These are phyloP conservation scores for Sporothrix curviconia DNA, from an alignment of 2,329 filamentous ascomycete species.

Conservation along the genomic window DNA sequence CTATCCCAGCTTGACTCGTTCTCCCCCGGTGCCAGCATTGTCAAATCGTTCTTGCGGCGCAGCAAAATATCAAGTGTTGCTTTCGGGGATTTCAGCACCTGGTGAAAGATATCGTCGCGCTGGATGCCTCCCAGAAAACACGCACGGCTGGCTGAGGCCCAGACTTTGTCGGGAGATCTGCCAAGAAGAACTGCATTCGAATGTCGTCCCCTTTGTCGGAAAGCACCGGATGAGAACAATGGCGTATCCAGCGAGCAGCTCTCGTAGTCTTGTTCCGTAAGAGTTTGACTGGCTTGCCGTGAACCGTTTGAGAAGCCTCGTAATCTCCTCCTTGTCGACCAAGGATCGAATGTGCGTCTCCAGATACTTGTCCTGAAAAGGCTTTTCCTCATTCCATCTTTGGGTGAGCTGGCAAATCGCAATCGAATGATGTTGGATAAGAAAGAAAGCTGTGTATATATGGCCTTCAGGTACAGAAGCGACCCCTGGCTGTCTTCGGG, in stretches of 20 bases:
- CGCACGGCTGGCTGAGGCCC: slow-evolving; percentile 59
- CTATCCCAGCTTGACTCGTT: slow-evolving; percentile 39
- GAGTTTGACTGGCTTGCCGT: slow-evolving; percentile 24
- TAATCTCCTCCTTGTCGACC: slow-evolving; percentile 69
- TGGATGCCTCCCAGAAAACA: slow-evolving; percentile 71
- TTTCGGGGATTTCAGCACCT: slow-evolving; percentile 27
- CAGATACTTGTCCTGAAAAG: slow-evolving; percentile 48
- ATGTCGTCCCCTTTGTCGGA: slow-evolving; percentile 78
- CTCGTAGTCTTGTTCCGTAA: slow-evolving; percentile 44
- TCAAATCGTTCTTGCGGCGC: slow-evolving; percentile 18
- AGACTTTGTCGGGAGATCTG: slow-evolving; percentile 48
- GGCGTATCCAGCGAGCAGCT: slow-evolving; percentile 79
- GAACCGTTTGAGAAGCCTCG: slow-evolving; percentile 46
- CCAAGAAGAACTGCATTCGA: slow-evolving; percentile 86
- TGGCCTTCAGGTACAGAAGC: slow-evolving; percentile 40
- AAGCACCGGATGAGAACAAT: slow-evolving; percentile 82
- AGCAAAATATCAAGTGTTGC: slow-evolving; percentile 26
- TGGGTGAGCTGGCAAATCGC: slow-evolving; percentile 30
- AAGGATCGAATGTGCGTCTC: slow-evolving; percentile 61
- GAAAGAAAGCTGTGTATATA: slow-evolving; percentile 48
- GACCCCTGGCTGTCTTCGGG: slow-evolving; percentile 28
- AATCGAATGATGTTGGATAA: slow-evolving; percentile 46
- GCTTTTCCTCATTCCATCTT: slow-evolving; percentile 16
- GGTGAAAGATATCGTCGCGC: slow-evolving; percentile 36
- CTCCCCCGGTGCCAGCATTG: slow-evolving; percentile 10